Evolutionary conservation across 1,284 basidiomycete genomes (phyloP).

Genomic region (Apiotrichum siamense): DNA sequence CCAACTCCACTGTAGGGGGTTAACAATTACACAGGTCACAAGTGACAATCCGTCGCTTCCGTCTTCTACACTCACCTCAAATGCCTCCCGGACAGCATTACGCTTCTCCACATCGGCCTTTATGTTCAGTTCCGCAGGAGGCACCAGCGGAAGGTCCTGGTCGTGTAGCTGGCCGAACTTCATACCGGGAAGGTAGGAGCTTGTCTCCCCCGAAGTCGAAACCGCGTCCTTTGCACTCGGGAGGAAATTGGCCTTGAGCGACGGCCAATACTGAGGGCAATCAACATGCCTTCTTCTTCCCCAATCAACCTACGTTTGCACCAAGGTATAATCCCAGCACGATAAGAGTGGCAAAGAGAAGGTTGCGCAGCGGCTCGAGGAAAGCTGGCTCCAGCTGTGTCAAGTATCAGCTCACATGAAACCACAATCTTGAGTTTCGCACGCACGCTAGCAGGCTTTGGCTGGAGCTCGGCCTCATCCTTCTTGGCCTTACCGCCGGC

Average conservation of each 20-base stretch:
- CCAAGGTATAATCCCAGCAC: background rate
- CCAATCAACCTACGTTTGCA: background rate
- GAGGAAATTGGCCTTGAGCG: background rate
- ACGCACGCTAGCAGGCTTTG: background rate
- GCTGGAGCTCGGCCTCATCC: background rate
- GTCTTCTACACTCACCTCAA: slow-evolving; percentile 63
- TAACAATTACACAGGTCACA: background rate
- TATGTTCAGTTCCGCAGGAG: slow-evolving; percentile 16
- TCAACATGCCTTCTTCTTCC: background rate
- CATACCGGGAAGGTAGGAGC: slow-evolving; percentile 3
- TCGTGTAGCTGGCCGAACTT: slow-evolving; percentile 12
- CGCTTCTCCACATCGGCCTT: slow-evolving; percentile 58
- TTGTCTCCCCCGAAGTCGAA: background rate
- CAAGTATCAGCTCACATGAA: background rate
- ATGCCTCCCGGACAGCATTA: slow-evolving; percentile 66
- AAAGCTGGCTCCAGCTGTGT: background rate
- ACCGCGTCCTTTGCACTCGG: no score
- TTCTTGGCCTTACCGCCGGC: background rate
- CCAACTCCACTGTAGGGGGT: slow-evolving; percentile 62
- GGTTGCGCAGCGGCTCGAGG: background rate
- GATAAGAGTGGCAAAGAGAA: background rate
- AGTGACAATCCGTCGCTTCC: no score
- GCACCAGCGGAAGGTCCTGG: slow-evolving; percentile 9
- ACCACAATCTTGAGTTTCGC: no score
- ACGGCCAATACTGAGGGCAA: background rate